Evolutionary conservation across 495 filamentous ascomycete species (phyloP).

Genomic region (Geoglossum glabrum): DNA sequence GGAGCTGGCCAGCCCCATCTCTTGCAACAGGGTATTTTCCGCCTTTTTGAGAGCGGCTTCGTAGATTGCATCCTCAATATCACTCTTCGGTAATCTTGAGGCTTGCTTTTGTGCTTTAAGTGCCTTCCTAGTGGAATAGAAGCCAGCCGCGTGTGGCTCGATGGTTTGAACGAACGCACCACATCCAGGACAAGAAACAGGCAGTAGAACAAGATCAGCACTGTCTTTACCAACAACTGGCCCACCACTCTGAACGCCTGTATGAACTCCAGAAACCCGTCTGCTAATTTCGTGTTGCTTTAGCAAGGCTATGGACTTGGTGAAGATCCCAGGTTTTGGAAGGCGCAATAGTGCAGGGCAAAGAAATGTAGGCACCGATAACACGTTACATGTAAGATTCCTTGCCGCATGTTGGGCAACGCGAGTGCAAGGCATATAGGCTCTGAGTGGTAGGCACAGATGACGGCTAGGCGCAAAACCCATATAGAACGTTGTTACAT

Average conservation of each 20-base stretch:
- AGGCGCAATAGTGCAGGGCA: background rate
- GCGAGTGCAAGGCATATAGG: background rate
- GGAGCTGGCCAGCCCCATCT: constrained; percentile 21
- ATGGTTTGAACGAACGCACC: constrained; percentile 64
- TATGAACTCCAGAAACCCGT: background rate
- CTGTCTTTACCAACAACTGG: background rate
- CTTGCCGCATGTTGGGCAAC: background rate
- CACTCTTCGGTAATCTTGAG: background rate
- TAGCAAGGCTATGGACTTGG: background rate
- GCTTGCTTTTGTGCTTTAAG: constrained; percentile 1
- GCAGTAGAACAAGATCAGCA: constrained; percentile 19
- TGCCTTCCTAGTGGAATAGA: constrained; percentile 40
- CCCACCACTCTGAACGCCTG: background rate
- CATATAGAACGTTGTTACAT: too few relatives aligned
- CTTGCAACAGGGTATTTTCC: constrained; percentile 22
- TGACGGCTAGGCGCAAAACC: too few relatives aligned
- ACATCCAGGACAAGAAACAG: constrained; percentile 62
- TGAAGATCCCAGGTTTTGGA: background rate
- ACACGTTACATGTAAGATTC: background rate
- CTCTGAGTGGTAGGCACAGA: background rate
- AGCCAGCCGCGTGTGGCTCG: constrained; percentile 52
- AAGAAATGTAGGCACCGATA: background rate
- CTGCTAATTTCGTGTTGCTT: background rate
- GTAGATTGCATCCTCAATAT: constrained; percentile 5
- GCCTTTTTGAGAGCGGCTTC: constrained; percentile 17